A percentile compares a stretch with the other conserved stretches of the same genome.
Conservation (phyloP, 2,329 filamentous ascomycete genomes). For the Botrytis squamosa region DNA sequence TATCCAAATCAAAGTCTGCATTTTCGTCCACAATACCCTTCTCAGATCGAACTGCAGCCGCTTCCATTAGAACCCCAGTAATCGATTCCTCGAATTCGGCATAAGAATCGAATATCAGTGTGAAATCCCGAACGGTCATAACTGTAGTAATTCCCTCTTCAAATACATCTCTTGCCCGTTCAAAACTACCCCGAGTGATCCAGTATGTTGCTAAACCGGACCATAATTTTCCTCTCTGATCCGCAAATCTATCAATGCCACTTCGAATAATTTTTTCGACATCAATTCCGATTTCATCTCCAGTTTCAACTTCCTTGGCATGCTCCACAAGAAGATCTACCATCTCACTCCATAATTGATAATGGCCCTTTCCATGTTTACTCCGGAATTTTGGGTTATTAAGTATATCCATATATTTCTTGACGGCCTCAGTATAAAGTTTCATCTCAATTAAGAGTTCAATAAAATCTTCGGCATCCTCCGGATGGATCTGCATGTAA, state of each 20-base stretch:
- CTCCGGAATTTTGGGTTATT: slow-evolving; percentile 89
- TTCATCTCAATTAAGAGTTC: slow-evolving; percentile 79
- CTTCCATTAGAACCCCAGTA: slow-evolving; percentile 87
- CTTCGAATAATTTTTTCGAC: slow-evolving; percentile 91
- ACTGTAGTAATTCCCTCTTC: slow-evolving; percentile 97
- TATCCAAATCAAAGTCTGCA: slow-evolving; percentile 90
- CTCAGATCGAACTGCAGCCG: slow-evolving; percentile 75
- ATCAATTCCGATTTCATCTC: slow-evolving; percentile 78
- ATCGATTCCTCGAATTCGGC: slow-evolving; percentile 96
- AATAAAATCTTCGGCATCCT: slow-evolving; percentile 93
- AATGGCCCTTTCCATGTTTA: slow-evolving; percentile 91
- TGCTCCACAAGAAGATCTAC: slow-evolving; percentile 90
- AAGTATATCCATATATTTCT: slow-evolving; percentile 86
- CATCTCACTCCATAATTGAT: slow-evolving; percentile 98
- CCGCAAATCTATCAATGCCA: slow-evolving; percentile 84
- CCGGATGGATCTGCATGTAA: slow-evolving; percentile 96
- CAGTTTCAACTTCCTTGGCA: slow-evolving; percentile 79
- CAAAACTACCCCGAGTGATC: slow-evolving; percentile 90
- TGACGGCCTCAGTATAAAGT: slow-evolving; percentile 86
- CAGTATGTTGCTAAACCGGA: slow-evolving; percentile 93
- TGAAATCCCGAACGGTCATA: slow-evolving; percentile 98
- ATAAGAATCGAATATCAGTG: slow-evolving; percentile 93
- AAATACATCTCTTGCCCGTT: slow-evolving; percentile 87
- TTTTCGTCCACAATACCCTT: slow-evolving; percentile 76
- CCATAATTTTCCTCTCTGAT: slow-evolving; percentile 94